Evolutionary conservation across 495 filamentous ascomycete species (phyloP), one percentile per base, ranked within the genome.

Genomic region (Penicillium turbatum): DNA sequence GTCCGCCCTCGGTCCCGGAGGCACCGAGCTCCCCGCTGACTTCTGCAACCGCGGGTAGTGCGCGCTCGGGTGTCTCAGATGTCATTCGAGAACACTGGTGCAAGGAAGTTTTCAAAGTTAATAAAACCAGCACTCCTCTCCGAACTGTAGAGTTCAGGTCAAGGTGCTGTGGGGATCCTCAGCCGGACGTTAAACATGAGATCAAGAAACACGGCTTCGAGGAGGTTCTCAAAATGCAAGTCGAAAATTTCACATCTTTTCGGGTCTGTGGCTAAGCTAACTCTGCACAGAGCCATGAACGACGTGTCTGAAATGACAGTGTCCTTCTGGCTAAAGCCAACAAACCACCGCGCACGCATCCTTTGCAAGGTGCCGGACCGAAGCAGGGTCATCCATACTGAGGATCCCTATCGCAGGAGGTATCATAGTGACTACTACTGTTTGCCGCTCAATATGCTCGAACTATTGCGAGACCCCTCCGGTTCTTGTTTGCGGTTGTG

Each of bases 341-440:
- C 57, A 2, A 84, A 84, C 48, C 57, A 78, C 48, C 77, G 82
- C 27, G 75, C 78, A 12, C 76, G 84, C 37, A 83, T 88, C 17
- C 67, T 86, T 11, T 79, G 79, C 64, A 77, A 77, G 31, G 64
- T 72, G 2, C 67, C 71, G 16, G 74, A 72, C 19, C 55, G 64
- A 15, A 54, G 47, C n/a, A 57, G 68, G 39, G 21, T 24, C 21
- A 24, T 24, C 21, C 21, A 24, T 24, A 4, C 21, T 4, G 21
- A 24, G 4, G 21, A 24, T 24, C 21, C 21, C 4, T 4, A 4
- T 24, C 21, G 21, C 21, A 24, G 21, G 21, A 24, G 21, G 21
- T 24, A 24, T 24, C 46, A 60, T 21, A 64, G 68, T 52, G 64
- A 79, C 43, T 72, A 79, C 46, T 79, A 62, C 56, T 80, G 75